Conservation (phyloP, 2,329 filamentous ascomycete genomes). For the Fusarium pilosicola region DNA sequence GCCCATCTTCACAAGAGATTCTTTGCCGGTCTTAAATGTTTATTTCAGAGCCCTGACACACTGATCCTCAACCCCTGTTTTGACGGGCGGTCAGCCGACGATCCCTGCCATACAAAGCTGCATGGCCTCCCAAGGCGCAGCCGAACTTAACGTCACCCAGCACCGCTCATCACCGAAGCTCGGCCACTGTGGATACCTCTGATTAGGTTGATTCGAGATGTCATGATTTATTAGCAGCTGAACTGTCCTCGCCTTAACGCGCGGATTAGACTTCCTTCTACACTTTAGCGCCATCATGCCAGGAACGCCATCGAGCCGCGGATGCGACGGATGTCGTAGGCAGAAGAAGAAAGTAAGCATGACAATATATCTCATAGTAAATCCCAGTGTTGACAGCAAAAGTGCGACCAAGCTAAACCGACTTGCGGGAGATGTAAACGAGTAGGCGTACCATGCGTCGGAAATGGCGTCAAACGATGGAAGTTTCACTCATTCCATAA, state of each 20-base stretch:
- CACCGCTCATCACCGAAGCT: not conserved
- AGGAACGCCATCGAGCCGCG: conserved; percentile 27
- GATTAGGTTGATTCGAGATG: not conserved
- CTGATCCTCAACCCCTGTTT: not conserved
- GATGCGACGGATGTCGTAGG: conserved; percentile 28
- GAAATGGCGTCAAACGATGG: conserved; percentile 36
- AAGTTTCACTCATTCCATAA: conserved; percentile 21
- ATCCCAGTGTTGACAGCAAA: not conserved
- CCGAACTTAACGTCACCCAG: not conserved
- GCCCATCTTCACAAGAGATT: rapidly evolving
- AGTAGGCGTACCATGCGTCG: conserved; percentile 23
- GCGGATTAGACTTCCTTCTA: not conserved
- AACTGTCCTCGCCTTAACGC: not conserved
- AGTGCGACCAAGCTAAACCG: conserved; percentile 31
- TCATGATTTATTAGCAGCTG: not conserved
- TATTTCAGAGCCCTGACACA: not conserved
- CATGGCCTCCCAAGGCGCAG: conserved; percentile 1
- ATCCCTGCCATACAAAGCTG: not conserved
- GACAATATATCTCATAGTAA: not conserved
- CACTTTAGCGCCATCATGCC: conserved; percentile 5
- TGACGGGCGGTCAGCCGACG: not conserved
- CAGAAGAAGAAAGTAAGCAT: conserved; percentile 35
- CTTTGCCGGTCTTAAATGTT: not conserved
- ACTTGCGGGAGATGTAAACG: conserved; percentile 35
- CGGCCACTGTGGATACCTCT: not conserved